Percentiles rank a stretch among this genome's conserved stretches.
These are phyloP conservation scores for Sorghum bicolor DNA, from an alignment of 176 grass and related monocot species.

Conservation along the genomic window DNA sequence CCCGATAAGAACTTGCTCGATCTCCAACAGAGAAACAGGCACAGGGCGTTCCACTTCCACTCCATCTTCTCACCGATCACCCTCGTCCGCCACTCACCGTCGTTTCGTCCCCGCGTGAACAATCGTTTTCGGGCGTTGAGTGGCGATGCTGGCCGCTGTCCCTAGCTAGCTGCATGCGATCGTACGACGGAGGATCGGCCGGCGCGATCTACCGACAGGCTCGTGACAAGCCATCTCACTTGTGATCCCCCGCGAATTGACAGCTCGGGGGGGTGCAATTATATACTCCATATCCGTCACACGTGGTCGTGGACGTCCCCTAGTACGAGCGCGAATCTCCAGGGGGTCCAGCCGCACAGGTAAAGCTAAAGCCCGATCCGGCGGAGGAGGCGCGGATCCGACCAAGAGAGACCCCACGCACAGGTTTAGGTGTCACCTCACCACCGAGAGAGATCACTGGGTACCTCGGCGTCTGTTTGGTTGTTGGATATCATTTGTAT, in stretches of 20 bases:
- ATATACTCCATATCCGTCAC: constrained; percentile 26
- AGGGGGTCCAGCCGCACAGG: neutral
- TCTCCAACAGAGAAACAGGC: neutral
- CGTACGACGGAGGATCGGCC: constrained; percentile 19
- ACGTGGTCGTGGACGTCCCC: constrained; percentile 23
- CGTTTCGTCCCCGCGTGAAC: neutral
- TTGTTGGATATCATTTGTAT: no score
- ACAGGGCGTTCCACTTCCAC: neutral
- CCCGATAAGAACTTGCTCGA: no score
- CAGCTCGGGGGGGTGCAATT: constrained; percentile 9
- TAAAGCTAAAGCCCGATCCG: constrained; percentile 25
- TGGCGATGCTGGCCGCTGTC: constrained; percentile 16
- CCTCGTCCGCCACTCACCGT: neutral
- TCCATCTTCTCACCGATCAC: neutral
- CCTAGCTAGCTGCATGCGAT: neutral
- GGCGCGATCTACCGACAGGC: constrained; percentile 13
- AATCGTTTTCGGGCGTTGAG: neutral
- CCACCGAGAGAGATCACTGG: no score
- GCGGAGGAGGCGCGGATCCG: neutral
- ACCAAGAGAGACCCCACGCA: no score
- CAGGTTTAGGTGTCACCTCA: no score
- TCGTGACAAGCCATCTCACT: neutral
- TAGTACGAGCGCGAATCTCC: constrained; percentile 25
- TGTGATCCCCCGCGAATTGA: constrained; percentile 28
- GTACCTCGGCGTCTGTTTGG: no score